Conservation (phyloP, 2,329 filamentous ascomycete genomes). For the Epichloe sp. region DNA sequence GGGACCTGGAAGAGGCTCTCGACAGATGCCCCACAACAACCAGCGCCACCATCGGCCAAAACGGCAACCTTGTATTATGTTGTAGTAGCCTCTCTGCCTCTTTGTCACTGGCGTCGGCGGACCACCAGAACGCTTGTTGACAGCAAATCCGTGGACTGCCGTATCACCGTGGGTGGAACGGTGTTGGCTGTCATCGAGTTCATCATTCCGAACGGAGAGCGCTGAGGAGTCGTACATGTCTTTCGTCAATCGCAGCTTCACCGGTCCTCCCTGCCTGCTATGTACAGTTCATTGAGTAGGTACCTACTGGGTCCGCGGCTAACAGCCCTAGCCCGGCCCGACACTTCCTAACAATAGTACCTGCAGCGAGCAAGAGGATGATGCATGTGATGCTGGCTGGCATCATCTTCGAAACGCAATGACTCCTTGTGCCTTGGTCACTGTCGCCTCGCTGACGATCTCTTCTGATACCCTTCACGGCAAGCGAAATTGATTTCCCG, state of each 20-base stretch:
- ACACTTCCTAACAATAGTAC: background rate
- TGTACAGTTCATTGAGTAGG: too few relatives aligned
- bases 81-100: background rate
- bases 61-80: background rate
- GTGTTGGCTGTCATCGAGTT: background rate
- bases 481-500: background rate
- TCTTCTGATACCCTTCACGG: background rate
- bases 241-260: background rate
- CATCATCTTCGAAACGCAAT: too few relatives aligned
- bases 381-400: too few relatives aligned
- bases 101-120: background rate
- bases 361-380: background rate
- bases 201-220: background rate
- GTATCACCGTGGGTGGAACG: background rate
- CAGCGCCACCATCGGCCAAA: conserved; percentile 4
- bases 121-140: background rate
- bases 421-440: too few relatives aligned
- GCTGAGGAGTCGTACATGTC: background rate
- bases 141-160: background rate
- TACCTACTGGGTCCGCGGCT: background rate
- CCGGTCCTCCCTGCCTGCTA: background rate
- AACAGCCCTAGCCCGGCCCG: background rate
- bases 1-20: background rate
- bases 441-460: too few relatives aligned
- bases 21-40: background rate